These are phyloP conservation scores for Syncephalastrum sp. DNA, from an alignment of 371 early-diverging fungal species.

Conservation along the genomic window DNA sequence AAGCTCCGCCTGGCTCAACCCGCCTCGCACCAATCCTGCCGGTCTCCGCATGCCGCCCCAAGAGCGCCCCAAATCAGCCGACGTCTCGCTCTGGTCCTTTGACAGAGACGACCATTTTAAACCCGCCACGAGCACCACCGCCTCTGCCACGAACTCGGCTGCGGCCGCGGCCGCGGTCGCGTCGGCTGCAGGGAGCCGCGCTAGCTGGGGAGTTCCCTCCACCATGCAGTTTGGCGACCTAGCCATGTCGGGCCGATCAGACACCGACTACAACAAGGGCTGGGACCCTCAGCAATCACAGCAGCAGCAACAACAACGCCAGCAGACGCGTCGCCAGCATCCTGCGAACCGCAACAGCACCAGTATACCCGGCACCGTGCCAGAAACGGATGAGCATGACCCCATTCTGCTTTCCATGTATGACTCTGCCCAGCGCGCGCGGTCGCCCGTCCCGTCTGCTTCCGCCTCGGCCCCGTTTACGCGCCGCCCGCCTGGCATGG, in stretches of 20 bases:
- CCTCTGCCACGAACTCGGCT: conserved; percentile 4
- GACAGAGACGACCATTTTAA: conserved; percentile 9
- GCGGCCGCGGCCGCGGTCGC: conserved; percentile 14
- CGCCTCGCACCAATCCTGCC: conserved; percentile 8
- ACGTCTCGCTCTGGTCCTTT: conserved; percentile 61
- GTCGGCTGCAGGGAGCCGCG: neutral
- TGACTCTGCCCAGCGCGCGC: conserved; percentile 5
- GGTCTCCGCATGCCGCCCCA: conserved; percentile 20
- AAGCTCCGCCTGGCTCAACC: conserved; percentile 31
- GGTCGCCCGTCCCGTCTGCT: conserved; percentile 20
- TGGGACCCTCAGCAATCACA: conserved; percentile 44
- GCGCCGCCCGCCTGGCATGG: conserved; percentile 29
- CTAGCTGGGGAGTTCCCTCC: conserved; percentile 21
- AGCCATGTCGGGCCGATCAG: conserved; percentile 12
- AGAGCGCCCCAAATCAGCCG: conserved; percentile 68
- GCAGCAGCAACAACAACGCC: conserved; percentile 1
- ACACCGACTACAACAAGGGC: conserved; percentile 48
- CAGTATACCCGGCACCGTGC: conserved; percentile 12
- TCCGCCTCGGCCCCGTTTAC: conserved; percentile 22
- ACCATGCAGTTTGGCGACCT: conserved; percentile 17
- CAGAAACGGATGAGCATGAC: neutral
- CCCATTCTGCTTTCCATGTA: conserved; percentile 8
- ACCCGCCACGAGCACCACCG: too few species aligned
- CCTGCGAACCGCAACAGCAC: conserved; percentile 1
- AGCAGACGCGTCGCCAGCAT: neutral